Evolutionary conservation across 2,329 filamentous ascomycete genomes (phyloP).

Genomic region (Colletotrichum limetticola): DNA sequence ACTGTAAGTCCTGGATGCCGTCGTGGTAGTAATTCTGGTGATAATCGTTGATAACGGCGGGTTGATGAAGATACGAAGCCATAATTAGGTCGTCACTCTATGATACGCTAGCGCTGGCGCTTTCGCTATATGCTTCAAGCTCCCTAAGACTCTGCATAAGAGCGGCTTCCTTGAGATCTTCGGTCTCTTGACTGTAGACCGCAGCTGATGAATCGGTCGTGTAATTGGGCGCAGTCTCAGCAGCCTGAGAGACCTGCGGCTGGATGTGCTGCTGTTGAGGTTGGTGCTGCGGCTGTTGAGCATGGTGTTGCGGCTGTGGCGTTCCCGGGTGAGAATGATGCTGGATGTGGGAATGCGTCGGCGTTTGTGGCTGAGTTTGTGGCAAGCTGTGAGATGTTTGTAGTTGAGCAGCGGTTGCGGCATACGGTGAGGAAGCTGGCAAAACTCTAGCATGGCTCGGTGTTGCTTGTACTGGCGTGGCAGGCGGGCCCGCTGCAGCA

Average conservation of each 20-base stretch:
- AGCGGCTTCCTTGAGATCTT: slow-evolving; percentile 32
- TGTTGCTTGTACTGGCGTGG: slow-evolving; percentile 5
- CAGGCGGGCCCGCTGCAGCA: slow-evolving; percentile 17
- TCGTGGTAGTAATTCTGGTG: too few relatives aligned
- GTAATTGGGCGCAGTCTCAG: slow-evolving; percentile 20
- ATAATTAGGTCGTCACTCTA: slow-evolving; percentile 20
- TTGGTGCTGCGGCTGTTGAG: slow-evolving; percentile 32
- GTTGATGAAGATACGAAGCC: slow-evolving; percentile 21
- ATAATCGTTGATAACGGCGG: neutral
- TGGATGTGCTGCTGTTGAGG: slow-evolving; percentile 36
- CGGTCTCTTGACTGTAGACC: slow-evolving; percentile 30
- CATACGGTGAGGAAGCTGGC: slow-evolving; percentile 26
- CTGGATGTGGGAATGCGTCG: slow-evolving; percentile 25
- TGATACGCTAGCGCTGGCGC: slow-evolving; percentile 24
- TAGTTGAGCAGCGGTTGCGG: slow-evolving; percentile 25
- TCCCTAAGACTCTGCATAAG: slow-evolving; percentile 36
- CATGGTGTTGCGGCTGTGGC: slow-evolving; percentile 24
- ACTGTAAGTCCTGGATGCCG: neutral
- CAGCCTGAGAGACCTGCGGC: slow-evolving; percentile 18
- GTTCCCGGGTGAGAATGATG: slow-evolving; percentile 29
- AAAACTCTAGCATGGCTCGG: slow-evolving; percentile 13
- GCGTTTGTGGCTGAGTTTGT: slow-evolving; percentile 23
- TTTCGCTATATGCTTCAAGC: slow-evolving; percentile 34
- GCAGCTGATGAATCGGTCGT: slow-evolving; percentile 15
- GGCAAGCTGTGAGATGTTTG: slow-evolving; percentile 26